A percentile compares a stretch with the other conserved stretches of the same genome.
These are phyloP conservation scores for Amniculicola lignicola DNA, from an alignment of 495 filamentous ascomycete genomes.

Conservation along the genomic window DNA sequence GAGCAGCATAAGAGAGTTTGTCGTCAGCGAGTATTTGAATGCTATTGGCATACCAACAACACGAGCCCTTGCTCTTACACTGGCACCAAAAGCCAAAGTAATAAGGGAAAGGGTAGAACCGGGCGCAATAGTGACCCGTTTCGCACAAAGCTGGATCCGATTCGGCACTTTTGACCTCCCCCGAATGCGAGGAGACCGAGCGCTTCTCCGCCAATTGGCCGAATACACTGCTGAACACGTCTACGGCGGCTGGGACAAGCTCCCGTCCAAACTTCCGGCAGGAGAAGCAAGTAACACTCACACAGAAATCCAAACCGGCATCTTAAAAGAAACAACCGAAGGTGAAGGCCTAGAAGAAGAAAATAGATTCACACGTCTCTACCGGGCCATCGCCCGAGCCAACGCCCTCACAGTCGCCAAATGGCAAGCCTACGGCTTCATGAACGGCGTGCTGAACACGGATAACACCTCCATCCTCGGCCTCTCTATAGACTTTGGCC, in stretches of 20 bases:
- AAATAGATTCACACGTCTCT: slow-evolving; percentile 83
- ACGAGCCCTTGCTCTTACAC: slow-evolving; percentile 74
- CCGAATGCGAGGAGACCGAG: slow-evolving; percentile 74
- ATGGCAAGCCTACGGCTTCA: slow-evolving; percentile 98
- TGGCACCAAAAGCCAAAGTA: slow-evolving; percentile 69
- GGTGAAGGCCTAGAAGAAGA: slow-evolving; percentile 61
- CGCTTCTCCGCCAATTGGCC: slow-evolving; percentile 65
- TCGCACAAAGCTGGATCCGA: slow-evolving; percentile 87
- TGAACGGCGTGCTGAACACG: slow-evolving; percentile 94
- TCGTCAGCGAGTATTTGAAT: slow-evolving; percentile 80
- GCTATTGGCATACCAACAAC: slow-evolving; percentile 83
- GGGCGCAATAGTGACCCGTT: slow-evolving; percentile 85
- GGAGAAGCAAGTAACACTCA: slow-evolving; percentile 44
- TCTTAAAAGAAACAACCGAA: slow-evolving; percentile 58
- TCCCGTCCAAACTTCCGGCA: slow-evolving; percentile 57
- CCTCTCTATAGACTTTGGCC: slow-evolving; percentile 87
- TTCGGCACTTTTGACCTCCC: slow-evolving; percentile 93
- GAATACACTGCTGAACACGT: slow-evolving; percentile 84
- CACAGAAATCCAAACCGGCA: slow-evolving; percentile 42
- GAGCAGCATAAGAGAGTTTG: slow-evolving; percentile 86
- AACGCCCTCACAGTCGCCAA: slow-evolving; percentile 87
- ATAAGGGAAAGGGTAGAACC: slow-evolving; percentile 82
- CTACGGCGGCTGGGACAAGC: slow-evolving; percentile 74
- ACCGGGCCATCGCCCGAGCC: slow-evolving; percentile 78
- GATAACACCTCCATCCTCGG: slow-evolving; percentile 94